Evolutionary conservation across 768 basidiomycete species (phyloP), one percentile per base, ranked within the genome.

Genomic region (Vararia minispora): DNA sequence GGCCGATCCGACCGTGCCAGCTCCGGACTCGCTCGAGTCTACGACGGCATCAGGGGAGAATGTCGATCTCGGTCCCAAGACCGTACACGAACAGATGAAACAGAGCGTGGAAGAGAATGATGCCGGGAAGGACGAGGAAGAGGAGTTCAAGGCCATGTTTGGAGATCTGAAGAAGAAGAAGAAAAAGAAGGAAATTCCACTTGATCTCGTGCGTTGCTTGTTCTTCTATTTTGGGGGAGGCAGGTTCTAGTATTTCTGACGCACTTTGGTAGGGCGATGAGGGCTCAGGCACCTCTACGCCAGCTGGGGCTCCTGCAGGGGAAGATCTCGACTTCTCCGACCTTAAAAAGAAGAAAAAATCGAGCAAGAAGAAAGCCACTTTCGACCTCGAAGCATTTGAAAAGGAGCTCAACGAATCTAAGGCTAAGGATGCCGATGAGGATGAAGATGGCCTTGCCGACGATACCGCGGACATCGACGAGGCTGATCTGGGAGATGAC

Each of bases 261-360:
- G 14, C 22, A 30, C 23, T 40, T 35, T 22, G 37, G 39, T 46
- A 81, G 79, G 75, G 65, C 12, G 66, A 60, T 14, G 82, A 85
- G 17, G 75, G 60, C 41, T 76, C 81, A 13, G 79, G 76, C 17
- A 64, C 77, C 20, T 74, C 79, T 0, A 79, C 81, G 11, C 76
- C 80, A 13, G 42, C 56, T 1, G 41, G 23, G 6, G 51, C 46
- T n/a, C 56, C 52, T 43, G 51, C 49, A 4, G 49, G 48, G 17
- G 88, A 84, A 44, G 91, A 91, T 50, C 69, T 92, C 42, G 87
- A 90, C 63, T 97, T 97, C 58, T 88, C 85, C 6, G 94, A 97
- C 56, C 69, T 97, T 58, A 95, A 97, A 68, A 94, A 91, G 71
- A 92, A 92, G 69, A 92, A 90, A 64, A 91, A 91, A 55, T 69